Evolutionary conservation across 345 rosid genomes (phyloP).

Genomic region (Pugionium cornutum): DNA sequence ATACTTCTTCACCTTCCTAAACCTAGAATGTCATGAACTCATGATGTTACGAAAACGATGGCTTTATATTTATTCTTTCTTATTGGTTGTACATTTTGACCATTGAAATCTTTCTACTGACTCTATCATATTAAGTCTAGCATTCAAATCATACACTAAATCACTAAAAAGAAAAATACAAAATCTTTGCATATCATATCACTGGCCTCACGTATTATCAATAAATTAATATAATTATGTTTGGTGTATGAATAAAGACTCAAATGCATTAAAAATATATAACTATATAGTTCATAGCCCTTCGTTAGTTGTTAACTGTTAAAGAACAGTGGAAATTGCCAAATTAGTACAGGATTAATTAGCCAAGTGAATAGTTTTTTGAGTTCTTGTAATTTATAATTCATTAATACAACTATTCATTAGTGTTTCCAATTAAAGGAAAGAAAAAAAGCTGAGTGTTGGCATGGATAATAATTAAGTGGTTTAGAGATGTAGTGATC

Average conservation of each 20-base stretch:
- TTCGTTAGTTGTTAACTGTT: constrained; percentile 44
- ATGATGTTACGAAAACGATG: constrained; percentile 23
- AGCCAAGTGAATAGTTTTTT: constrained; percentile 32
- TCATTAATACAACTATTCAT: background rate
- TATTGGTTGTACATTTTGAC: constrained; percentile 16
- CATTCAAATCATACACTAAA: constrained; percentile 9
- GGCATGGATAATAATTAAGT: constrained; percentile 16
- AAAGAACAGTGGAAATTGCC: constrained; percentile 35
- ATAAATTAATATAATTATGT: constrained; percentile 22
- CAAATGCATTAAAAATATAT: background rate
- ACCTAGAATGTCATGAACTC: background rate
- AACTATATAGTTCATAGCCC: constrained; percentile 29
- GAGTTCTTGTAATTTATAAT: constrained; percentile 15
- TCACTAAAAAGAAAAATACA: background rate
- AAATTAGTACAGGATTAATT: constrained; percentile 39
- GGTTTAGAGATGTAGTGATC: constrained; percentile 26
- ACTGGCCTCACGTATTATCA: constrained; percentile 7
- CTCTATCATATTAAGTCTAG: background rate
- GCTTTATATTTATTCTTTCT: background rate
- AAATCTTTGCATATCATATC: constrained; percentile 3
- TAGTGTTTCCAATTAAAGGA: background rate
- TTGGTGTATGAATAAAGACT: constrained; percentile 21
- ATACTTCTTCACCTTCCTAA: constrained; percentile 20
- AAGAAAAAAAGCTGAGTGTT: too few species aligned
- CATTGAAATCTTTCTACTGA: constrained; percentile 12